Evolutionary conservation across 495 filamentous ascomycete species (phyloP).

Genomic region (Cetradonia linearis): DNA sequence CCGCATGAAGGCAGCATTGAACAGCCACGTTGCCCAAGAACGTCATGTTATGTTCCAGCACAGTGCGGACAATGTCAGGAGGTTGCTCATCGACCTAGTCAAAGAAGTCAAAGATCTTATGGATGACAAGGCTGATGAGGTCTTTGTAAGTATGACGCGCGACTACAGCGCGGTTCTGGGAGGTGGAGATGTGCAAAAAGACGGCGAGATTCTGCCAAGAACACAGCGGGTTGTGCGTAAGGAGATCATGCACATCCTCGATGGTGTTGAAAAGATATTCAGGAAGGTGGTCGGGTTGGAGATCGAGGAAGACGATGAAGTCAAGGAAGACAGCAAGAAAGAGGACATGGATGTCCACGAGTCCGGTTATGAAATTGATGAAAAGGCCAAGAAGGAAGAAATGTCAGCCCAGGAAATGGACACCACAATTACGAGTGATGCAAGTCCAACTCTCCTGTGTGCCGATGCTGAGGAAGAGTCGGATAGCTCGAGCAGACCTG

Average conservation of each 20-base stretch:
- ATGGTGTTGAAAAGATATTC: conserved; percentile 19
- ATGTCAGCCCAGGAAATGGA: too few species aligned
- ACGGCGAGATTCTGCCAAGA: conserved; percentile 21
- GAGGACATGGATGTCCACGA: not conserved
- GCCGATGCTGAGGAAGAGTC: not conserved
- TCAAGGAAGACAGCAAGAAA: conserved; percentile 6
- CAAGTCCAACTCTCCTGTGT: too few species aligned
- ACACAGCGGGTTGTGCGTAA: conserved; percentile 18
- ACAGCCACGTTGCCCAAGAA: conserved; percentile 34
- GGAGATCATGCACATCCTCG: conserved; percentile 17
- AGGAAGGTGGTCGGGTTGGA: conserved; percentile 16
- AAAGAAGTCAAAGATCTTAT: conserved; percentile 29
- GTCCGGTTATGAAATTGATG: not conserved
- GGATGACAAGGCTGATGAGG: conserved; percentile 31
- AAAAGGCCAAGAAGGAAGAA: not conserved
- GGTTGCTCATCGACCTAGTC: conserved; percentile 32
- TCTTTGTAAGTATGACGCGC: conserved; percentile 33
- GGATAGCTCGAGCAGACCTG: not conserved
- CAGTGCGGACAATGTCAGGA: conserved; percentile 33
- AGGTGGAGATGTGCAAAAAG: conserved; percentile 15
- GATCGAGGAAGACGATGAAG: conserved; percentile 18
- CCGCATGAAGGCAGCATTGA: conserved; percentile 49
- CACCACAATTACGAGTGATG: too few species aligned
- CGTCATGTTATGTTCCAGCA: conserved; percentile 42
- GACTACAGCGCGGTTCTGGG: conserved; percentile 37